phyloP scores from a whole-genome alignment of 1,139 yeast species.

The Pichia sp. region DNA sequence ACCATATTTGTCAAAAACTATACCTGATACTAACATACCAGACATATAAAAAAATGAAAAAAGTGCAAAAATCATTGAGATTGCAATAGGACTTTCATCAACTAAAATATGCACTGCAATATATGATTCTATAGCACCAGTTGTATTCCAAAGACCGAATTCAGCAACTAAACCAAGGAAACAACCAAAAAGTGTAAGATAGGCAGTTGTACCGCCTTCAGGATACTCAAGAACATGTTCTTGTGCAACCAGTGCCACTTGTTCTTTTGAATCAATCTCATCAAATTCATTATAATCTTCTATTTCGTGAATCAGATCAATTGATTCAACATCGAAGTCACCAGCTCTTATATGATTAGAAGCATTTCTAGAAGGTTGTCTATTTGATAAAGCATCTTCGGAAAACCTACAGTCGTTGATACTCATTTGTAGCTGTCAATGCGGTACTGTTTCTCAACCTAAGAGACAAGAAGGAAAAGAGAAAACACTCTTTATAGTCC shows the following conservation, averaged over 20 bases:
- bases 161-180: constrained; percentile 53
- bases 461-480: too few species aligned
- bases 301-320: too few species aligned
- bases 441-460: neutral
- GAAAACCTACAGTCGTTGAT: neutral
- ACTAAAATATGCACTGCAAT: constrained; percentile 48
- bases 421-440: neutral
- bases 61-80: constrained; percentile 65
- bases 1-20: constrained; percentile 56
- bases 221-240: constrained; percentile 39
- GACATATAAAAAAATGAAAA: constrained; percentile 50
- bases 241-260: neutral
- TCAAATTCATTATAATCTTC: too few species aligned
- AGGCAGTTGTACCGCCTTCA: constrained; percentile 54
- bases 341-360: neutral
- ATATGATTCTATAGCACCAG: constrained; percentile 68
- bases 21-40: constrained; percentile 54
- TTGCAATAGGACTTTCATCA: constrained; percentile 38
- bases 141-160: constrained; percentile 60
- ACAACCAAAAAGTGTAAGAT: constrained; percentile 52
- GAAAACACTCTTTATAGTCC: too few species aligned
- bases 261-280: neutral
- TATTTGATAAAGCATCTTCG: neutral
- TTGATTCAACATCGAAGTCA: neutral
- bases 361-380: too few species aligned